Evolutionary conservation across 2,329 filamentous ascomycete genomes (phyloP).

Genomic region (Aspergillus fischeri): DNA sequence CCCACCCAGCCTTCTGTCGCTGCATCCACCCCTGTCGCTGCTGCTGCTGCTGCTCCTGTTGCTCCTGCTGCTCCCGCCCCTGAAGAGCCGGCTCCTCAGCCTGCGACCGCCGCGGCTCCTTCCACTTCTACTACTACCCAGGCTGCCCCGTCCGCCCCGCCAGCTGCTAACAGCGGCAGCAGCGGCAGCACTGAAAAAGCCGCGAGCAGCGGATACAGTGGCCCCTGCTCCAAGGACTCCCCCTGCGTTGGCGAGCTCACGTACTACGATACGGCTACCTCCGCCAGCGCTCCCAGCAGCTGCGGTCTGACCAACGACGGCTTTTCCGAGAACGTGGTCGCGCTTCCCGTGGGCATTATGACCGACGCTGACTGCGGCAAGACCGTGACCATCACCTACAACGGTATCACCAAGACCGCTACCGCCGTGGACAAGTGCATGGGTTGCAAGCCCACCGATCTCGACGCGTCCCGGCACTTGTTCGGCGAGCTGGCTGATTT

Average conservation of each 20-base stretch:
- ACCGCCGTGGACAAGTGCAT: slow-evolving; percentile 71
- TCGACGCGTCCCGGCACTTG: slow-evolving; percentile 59
- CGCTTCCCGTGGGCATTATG: slow-evolving; percentile 64
- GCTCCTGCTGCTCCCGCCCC: not conserved
- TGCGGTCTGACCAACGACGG: slow-evolving; percentile 64
- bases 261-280: slow-evolving; percentile 66
- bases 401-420: slow-evolving; percentile 57
- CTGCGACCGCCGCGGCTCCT: slow-evolving; percentile 2
- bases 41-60: not conserved
- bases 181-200: slow-evolving; percentile 4
- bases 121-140: slow-evolving; percentile 11
- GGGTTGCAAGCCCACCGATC: slow-evolving; percentile 54
- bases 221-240: slow-evolving; percentile 22
- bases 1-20: slow-evolving; percentile 5
- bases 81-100: not conserved
- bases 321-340: slow-evolving; percentile 59
- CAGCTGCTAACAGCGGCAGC: slow-evolving; percentile 13
- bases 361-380: slow-evolving; percentile 67
- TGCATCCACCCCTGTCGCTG: not conserved
- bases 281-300: slow-evolving; percentile 43
- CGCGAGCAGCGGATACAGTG: slow-evolving; percentile 17
- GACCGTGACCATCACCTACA: slow-evolving; percentile 59
- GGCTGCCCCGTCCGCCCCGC: slow-evolving; percentile 15
- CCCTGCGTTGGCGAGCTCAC: slow-evolving; percentile 62
- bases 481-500: slow-evolving; percentile 49